Percentiles rank a stretch among this genome's conserved stretches.
phyloP scores from a whole-genome alignment of 495 filamentous ascomycete genomes.

The Daldinia concentrica region DNA sequence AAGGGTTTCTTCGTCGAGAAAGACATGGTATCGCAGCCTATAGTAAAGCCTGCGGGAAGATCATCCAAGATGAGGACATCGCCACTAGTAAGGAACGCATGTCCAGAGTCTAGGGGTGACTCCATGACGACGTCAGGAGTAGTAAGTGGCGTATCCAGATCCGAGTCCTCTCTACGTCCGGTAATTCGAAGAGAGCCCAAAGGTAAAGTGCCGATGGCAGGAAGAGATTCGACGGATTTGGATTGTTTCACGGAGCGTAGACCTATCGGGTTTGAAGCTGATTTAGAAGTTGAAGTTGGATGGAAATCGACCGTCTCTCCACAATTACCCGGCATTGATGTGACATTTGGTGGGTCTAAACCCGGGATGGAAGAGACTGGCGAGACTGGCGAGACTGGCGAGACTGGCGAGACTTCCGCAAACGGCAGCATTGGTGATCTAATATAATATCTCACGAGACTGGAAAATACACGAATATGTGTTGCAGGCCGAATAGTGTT shows the following conservation, averaged over 20 bases:
- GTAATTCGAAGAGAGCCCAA: constrained; percentile 51
- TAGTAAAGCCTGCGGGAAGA: constrained; percentile 51
- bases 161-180: constrained; percentile 17
- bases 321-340: constrained; percentile 33
- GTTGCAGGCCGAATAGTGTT: no score
- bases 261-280: constrained; percentile 3
- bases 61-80: constrained; percentile 56
- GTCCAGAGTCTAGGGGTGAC: constrained; percentile 8
- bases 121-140: constrained; percentile 28
- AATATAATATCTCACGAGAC: no score
- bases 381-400: no score
- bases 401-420: neutral
- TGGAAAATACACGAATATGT: no score
- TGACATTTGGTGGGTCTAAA: constrained; percentile 13
- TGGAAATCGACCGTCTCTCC: constrained; percentile 32
- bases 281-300: constrained; percentile 31
- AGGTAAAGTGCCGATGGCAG: constrained; percentile 48
- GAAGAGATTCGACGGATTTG: constrained; percentile 44
- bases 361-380: constrained; percentile 17
- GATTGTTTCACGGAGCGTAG: constrained; percentile 20
- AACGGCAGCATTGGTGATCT: constrained; percentile 3
- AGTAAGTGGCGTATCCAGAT: constrained; percentile 14
- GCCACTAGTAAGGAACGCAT: constrained; percentile 42
- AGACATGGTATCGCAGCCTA: constrained; percentile 58
- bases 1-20: constrained; percentile 54